A percentile compares a stretch with the other conserved stretches of the same genome.
Evolutionary conservation across 176 grass and related monocot genomes (phyloP).

Genomic region (Dendrocalamus sinicus): DNA sequence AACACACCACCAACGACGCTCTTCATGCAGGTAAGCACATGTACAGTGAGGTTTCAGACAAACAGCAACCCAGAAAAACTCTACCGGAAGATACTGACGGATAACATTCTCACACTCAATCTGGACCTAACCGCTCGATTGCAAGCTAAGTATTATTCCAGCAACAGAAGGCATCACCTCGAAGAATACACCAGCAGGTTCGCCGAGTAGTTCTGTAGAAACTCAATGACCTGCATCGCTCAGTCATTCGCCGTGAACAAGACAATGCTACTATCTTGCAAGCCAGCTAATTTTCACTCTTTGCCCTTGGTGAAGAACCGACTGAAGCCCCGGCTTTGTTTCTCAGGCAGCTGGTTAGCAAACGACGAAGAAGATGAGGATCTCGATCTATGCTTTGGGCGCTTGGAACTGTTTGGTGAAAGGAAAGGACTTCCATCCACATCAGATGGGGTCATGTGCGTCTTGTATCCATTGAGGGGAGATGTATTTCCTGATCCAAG

Average conservation of each 20-base stretch:
- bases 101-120: constrained; percentile 42
- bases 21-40: constrained; percentile 64
- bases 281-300: constrained; percentile 49
- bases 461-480: constrained; percentile 68
- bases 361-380: constrained; percentile 71
- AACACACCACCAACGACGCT: constrained; percentile 44
- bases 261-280: constrained; percentile 23
- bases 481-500: constrained; percentile 52
- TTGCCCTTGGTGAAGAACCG: constrained; percentile 89
- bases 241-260: constrained; percentile 1
- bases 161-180: constrained; percentile 47
- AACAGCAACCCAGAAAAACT: constrained; percentile 51
- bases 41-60: constrained; percentile 67
- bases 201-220: constrained; percentile 43
- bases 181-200: constrained; percentile 53
- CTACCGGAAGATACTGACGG: constrained; percentile 33
- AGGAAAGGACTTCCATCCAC: constrained; percentile 57
- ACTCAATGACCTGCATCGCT: constrained; percentile 14
- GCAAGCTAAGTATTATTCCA: constrained; percentile 58
- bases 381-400: constrained; percentile 76
- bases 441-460: constrained; percentile 51
- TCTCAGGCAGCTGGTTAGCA: constrained; percentile 65
- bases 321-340: constrained; percentile 76
- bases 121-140: constrained; percentile 44
- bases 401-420: constrained; percentile 73